Percentiles rank a stretch among this genome's conserved stretches.
phyloP scores from a whole-genome alignment of 2,329 filamentous ascomycete genomes.

The Cladorrhinum sp. region DNA sequence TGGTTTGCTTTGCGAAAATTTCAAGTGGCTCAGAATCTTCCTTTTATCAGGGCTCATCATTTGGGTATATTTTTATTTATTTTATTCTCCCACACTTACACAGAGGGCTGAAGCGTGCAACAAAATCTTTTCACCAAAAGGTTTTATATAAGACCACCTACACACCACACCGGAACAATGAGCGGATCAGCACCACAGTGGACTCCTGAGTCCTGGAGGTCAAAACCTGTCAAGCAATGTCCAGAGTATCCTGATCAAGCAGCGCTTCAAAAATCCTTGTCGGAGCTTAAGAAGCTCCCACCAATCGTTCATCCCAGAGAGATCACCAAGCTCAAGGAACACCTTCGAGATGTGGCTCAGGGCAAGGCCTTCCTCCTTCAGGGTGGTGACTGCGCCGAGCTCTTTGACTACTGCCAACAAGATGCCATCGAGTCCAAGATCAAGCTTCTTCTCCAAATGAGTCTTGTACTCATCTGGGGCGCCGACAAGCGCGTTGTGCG shows the following conservation, averaged over 20 bases:
- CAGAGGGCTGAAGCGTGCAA: neutral
- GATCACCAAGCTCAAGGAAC: constrained; percentile 75
- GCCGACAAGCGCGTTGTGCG: constrained; percentile 78
- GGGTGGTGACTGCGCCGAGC: constrained; percentile 93
- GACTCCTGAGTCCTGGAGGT: constrained; percentile 68
- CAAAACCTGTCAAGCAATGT: constrained; percentile 75
- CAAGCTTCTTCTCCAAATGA: constrained; percentile 96
- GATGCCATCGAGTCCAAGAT: constrained; percentile 92
- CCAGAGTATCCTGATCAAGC: constrained; percentile 65
- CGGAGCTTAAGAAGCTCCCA: constrained; percentile 66
- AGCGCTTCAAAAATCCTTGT: constrained; percentile 57
- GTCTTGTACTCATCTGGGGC: constrained; percentile 90
- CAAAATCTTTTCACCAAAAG: neutral
- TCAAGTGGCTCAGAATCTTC: neutral
- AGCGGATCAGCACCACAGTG: constrained; percentile 36
- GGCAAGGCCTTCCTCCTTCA: constrained; percentile 93
- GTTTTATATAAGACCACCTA: neutral
- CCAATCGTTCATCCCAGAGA: constrained; percentile 77
- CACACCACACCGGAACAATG: constrained; percentile 14
- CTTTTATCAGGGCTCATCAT: neutral
- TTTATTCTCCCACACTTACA: neutral
- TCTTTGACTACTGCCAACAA: constrained; percentile 94
- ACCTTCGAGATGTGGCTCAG: constrained; percentile 78
- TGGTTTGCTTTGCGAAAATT: neutral
- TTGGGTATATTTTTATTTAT: neutral